phyloP scores from a whole-genome alignment of 1,284 basidiomycete genomes.

The Tetrapyrgos nigripes region DNA sequence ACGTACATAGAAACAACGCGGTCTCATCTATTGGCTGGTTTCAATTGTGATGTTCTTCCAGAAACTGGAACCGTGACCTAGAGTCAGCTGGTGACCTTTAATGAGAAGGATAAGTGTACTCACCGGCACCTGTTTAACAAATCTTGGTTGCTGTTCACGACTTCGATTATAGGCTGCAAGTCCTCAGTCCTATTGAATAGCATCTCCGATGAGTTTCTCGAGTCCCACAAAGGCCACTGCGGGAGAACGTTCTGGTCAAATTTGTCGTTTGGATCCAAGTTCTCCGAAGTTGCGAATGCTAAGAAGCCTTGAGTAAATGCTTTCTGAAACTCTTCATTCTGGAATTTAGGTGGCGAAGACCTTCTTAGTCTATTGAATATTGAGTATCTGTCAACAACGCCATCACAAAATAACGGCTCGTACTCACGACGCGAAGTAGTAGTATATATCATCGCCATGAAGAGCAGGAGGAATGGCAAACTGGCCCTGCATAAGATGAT shows the following conservation, averaged over 20 bases:
- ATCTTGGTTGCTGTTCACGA: not conserved
- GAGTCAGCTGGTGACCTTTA: too few relatives aligned
- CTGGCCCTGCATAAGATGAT: constrained; percentile 29
- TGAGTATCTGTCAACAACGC: not conserved
- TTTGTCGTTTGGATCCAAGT: constrained; percentile 1
- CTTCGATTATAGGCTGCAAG: not conserved
- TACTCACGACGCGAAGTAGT: constrained; percentile 38
- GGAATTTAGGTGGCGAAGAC: not conserved
- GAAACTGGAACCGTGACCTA: too few relatives aligned
- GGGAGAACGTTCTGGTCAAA: constrained; percentile 1
- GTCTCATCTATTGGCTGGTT: too few relatives aligned
- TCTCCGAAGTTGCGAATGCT: not conserved
- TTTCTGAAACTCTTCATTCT: not conserved
- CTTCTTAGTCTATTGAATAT: not conserved
- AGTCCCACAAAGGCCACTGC: not conserved
- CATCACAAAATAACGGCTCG: not conserved
- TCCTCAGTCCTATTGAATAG: not conserved
- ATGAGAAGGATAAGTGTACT: too few relatives aligned
- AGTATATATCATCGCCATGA: constrained; percentile 40
- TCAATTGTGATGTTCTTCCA: too few relatives aligned
- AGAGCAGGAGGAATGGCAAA: constrained; percentile 43
- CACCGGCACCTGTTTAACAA: not conserved
- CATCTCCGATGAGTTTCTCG: not conserved
- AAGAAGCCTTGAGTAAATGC: not conserved
- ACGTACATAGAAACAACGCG: too few relatives aligned